Evolutionary conservation across 1,284 basidiomycete genomes (phyloP).

Genomic region (Cryptococcus depauperatus): DNA sequence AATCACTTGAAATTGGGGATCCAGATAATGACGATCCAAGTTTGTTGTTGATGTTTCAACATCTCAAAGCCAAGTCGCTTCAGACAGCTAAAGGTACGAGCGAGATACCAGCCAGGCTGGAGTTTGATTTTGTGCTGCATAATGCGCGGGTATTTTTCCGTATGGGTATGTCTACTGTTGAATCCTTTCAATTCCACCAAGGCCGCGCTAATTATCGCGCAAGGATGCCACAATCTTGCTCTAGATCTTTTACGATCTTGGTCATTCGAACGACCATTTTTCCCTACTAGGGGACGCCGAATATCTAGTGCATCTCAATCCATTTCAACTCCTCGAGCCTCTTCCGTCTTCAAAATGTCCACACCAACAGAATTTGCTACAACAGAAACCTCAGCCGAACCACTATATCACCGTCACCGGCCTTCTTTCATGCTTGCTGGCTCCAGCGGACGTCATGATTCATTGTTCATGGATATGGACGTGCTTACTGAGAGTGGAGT

Average conservation of each 20-base stretch:
- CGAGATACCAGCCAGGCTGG: slow-evolving; percentile 73
- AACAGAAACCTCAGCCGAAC: neutral
- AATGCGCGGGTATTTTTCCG: slow-evolving; percentile 82
- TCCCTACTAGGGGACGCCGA: slow-evolving; percentile 36
- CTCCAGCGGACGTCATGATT: slow-evolving; percentile 48
- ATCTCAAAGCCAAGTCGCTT: slow-evolving; percentile 76
- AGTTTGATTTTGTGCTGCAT: slow-evolving; percentile 90
- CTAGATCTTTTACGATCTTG: slow-evolving; percentile 77
- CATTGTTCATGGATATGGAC: slow-evolving; percentile 65
- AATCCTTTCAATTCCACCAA: no score
- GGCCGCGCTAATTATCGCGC: no score
- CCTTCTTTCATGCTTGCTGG: slow-evolving; percentile 53
- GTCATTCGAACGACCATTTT: slow-evolving; percentile 71
- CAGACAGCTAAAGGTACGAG: slow-evolving; percentile 85
- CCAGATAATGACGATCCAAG: slow-evolving; percentile 86
- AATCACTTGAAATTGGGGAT: slow-evolving; percentile 58
- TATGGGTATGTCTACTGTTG: slow-evolving; percentile 58
- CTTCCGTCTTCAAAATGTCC: no score
- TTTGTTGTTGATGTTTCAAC: slow-evolving; percentile 79
- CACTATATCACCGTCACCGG: slow-evolving; percentile 34
- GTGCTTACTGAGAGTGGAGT: slow-evolving; percentile 48
- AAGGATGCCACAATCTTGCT: slow-evolving; percentile 86
- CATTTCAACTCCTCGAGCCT: slow-evolving; percentile 43
- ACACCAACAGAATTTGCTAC: neutral
- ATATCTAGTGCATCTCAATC: slow-evolving; percentile 12